These are phyloP conservation scores for Urtica urens DNA, from an alignment of 306 rosid species.

Conservation along the genomic window DNA sequence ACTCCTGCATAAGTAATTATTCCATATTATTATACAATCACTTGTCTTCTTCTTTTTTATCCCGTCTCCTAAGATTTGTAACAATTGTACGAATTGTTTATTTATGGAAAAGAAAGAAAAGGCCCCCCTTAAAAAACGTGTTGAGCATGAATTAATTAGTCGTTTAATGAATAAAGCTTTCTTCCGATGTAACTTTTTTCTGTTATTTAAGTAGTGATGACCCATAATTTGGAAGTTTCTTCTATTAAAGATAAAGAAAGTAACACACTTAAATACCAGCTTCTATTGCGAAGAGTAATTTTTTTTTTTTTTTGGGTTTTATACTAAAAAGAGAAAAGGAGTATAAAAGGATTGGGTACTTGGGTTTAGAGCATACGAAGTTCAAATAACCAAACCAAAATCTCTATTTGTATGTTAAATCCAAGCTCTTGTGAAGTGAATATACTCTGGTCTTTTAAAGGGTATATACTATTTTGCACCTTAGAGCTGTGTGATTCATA, in stretches of 20 bases:
- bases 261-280: too few relatives aligned
- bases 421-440: not conserved
- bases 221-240: not conserved
- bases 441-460: not conserved
- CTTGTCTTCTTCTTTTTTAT: too few relatives aligned
- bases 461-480: not conserved
- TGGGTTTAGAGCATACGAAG: not conserved
- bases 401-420: not conserved
- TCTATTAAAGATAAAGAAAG: not conserved
- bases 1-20: conserved; percentile 43
- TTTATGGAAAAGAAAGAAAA: too few relatives aligned
- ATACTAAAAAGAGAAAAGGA: not conserved
- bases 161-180: too few relatives aligned
- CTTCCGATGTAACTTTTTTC: not conserved
- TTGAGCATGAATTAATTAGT: not conserved
- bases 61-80: too few relatives aligned
- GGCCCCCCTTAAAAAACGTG: too few relatives aligned
- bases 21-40: too few relatives aligned
- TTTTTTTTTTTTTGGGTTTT: not conserved
- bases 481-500: too few relatives aligned
- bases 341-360: not conserved
- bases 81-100: too few relatives aligned
- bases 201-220: not conserved
- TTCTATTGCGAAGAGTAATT: not conserved
- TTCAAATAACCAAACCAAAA: not conserved